Percentiles rank a stretch among this genome's conserved stretches.
These are phyloP conservation scores for Odontarrhena argentea DNA, from an alignment of 345 rosid species.

Conservation along the genomic window DNA sequence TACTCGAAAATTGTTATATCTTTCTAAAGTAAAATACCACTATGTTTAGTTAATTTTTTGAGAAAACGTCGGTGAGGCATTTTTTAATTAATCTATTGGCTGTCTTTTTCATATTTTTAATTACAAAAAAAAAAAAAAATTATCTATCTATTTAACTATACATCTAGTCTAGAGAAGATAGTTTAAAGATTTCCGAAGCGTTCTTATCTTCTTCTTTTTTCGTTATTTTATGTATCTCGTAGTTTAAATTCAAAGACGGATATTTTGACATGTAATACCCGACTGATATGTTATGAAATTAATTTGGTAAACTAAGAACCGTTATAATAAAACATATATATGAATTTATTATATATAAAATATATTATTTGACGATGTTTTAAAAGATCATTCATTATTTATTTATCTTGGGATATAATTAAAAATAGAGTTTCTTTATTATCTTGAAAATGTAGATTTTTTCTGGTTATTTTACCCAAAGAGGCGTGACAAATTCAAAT, in stretches of 20 bases:
- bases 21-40: not conserved
- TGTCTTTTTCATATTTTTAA: constrained; percentile 15
- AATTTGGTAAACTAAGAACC: too few species aligned
- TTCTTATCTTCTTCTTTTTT: too few species aligned
- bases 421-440: not conserved
- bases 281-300: too few species aligned
- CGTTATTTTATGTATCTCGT: too few species aligned
- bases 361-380: constrained; percentile 5
- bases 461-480: constrained; percentile 5
- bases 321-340: too few species aligned
- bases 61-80: constrained; percentile 25
- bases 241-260: too few species aligned
- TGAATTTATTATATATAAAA: too few species aligned
- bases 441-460: not conserved
- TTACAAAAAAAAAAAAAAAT: not conserved
- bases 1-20: not conserved
- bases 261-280: too few species aligned
- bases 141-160: not conserved
- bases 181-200: too few species aligned
- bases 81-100: constrained; percentile 18
- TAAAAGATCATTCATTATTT: constrained; percentile 9
- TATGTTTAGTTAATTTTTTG: not conserved
- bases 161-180: too few species aligned
- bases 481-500: constrained; percentile 26
- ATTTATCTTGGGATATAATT: not conserved